phyloP scores from a whole-genome alignment of 2,329 filamentous ascomycete genomes.

The Colletotrichum kahawae region DNA sequence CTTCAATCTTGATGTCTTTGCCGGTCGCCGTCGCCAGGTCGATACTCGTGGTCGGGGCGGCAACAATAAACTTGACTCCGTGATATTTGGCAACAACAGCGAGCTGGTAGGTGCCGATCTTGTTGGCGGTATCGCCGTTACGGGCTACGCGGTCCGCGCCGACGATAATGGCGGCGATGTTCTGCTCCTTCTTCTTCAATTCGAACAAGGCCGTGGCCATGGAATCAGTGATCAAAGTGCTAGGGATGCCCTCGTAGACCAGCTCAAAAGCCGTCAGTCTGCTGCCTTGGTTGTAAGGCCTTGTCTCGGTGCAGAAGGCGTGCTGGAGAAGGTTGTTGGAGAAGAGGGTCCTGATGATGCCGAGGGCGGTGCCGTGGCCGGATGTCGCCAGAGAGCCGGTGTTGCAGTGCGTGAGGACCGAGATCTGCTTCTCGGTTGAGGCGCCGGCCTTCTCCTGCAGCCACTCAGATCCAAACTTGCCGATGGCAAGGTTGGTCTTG shows the following conservation, averaged over 20 bases:
- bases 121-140: constrained; percentile 98
- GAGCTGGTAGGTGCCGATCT: constrained; percentile 93
- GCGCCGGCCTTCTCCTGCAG: constrained; percentile 65
- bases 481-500: constrained; percentile 85
- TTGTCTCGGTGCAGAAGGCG: constrained; percentile 95
- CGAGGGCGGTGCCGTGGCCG: constrained; percentile 94
- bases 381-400: constrained; percentile 96
- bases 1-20: constrained; percentile 85
- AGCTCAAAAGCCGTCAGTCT: constrained; percentile 95
- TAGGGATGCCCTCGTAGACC: constrained; percentile 90
- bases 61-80: constrained; percentile 91
- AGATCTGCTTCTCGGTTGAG: constrained; percentile 59
- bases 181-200: constrained; percentile 63
- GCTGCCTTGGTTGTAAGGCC: constrained; percentile 97
- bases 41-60: constrained; percentile 92
- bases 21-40: constrained; percentile 83
- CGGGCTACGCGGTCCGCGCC: constrained; percentile 94
- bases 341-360: constrained; percentile 87
- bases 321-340: constrained; percentile 70
- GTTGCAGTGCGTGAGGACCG: constrained; percentile 97
- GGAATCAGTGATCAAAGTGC: constrained; percentile 92
- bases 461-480: constrained; percentile 83
- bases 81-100: constrained; percentile 90
- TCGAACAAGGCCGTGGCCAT: constrained; percentile 90
- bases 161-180: constrained; percentile 87